Evolutionary conservation across 257 asterid genomes (phyloP), one percentile per base, ranked within the genome.

Genomic region (Solanum paucissectum): DNA sequence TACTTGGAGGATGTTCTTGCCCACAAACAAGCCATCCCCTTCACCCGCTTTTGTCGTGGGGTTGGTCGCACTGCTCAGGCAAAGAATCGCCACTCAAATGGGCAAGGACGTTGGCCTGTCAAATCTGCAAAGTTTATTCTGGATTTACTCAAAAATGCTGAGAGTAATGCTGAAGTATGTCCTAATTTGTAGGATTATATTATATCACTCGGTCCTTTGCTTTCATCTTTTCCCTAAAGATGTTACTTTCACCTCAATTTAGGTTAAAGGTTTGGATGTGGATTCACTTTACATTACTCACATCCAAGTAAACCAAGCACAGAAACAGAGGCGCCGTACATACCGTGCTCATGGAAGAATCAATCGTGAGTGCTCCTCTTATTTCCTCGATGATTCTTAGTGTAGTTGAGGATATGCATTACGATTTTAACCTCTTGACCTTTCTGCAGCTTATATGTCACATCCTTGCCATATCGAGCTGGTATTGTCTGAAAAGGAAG

Each of bases 241-340:
- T 20, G 38, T 86, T 33, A 5, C 4, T 87, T 89, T 84, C 25
- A 46, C 25, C 40, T 32, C 29, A 13, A 27, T 13, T 66, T 90
- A 96, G 98, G 98, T 96, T 62, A 96, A 96, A 92, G 98, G 98
- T 36, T 92, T 96, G 93, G 99, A 96, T 84, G 99, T 95, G 88
- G 99, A 96, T 92, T 88, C 97, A 12, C 97, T 96, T 71, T 95
- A n/a, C 93, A 95, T 96, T 60, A 93, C 98, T 73, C 99, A 96
- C 94, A 90, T 96, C 89, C 99, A 95, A 89, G 99, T 96, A 66
- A 96, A 96, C 90, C 98, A 95, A 82, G 98, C 98, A 5, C 95
- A 92, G 86, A 96, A 96, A 88, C 98, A 96, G 90, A 93, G 98
- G 75, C 96, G 98, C 32, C 95, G 98, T 16, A 95, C 88, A 33